phyloP scores from a whole-genome alignment of 371 early-diverging fungal species.

The Haplosporangium sp. region DNA sequence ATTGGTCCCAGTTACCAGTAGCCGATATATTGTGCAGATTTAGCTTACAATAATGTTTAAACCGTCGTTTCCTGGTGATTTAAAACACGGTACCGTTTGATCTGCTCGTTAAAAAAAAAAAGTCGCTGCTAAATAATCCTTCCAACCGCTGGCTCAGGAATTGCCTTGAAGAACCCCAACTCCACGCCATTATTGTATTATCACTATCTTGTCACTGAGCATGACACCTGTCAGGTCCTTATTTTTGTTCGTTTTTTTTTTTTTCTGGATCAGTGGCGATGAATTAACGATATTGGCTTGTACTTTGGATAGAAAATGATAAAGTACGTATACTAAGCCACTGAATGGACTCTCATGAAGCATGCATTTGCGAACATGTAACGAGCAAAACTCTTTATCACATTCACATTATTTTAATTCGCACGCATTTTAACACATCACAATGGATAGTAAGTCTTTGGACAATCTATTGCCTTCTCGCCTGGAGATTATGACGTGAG shows the following conservation, averaged over 20 bases:
- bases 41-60: too few species aligned
- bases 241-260: too few species aligned
- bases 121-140: too few species aligned
- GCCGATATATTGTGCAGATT: too few species aligned
- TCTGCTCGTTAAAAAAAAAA: too few species aligned
- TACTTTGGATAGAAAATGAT: not conserved
- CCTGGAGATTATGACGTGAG: not conserved
- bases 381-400: not conserved
- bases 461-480: not conserved
- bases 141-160: not conserved
- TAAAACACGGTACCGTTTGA: too few species aligned
- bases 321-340: not conserved
- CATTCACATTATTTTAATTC: not conserved
- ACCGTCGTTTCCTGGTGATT: too few species aligned
- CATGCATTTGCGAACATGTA: not conserved
- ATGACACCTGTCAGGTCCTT: too few species aligned
- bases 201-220: not conserved
- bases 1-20: too few species aligned
- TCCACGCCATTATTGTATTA: not conserved
- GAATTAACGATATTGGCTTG: too few species aligned
- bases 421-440: slow-evolving; percentile 5
- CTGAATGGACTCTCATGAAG: not conserved
- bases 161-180: not conserved
- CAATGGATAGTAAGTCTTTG: slow-evolving; percentile 13
- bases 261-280: too few species aligned